Percentiles rank a stretch among this genome's conserved stretches.
Conservation (phyloP, 805 yeast species). For the Kodamaea restingae region DNA sequence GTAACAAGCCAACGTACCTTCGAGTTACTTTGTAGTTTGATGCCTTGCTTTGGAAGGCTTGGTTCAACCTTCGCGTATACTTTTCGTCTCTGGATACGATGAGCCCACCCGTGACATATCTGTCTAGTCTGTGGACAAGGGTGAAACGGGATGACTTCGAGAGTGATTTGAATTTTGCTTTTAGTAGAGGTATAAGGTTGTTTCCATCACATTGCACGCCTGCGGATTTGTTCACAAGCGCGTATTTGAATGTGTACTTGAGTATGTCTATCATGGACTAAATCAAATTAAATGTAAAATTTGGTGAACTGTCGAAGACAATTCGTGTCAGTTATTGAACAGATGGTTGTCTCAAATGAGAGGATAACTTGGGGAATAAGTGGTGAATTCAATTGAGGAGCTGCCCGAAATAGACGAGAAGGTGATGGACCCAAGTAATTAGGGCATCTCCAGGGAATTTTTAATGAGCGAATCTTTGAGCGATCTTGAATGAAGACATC, state of each 20-base stretch:
- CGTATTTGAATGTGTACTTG: slow-evolving; percentile 16
- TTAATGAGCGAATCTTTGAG: too few relatives aligned
- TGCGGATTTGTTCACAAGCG: slow-evolving; percentile 20
- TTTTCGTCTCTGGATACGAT: slow-evolving; percentile 17
- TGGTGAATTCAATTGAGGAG: too few relatives aligned
- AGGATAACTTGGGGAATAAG: too few relatives aligned
- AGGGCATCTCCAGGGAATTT: too few relatives aligned
- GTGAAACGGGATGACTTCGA: slow-evolving; percentile 11
- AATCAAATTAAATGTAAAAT: not conserved
- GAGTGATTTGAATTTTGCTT: slow-evolving; percentile 10
- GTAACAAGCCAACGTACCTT: slow-evolving; percentile 18
- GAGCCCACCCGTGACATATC: slow-evolving; percentile 23
- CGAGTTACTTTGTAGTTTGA: slow-evolving; percentile 8
- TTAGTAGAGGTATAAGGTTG: slow-evolving; percentile 14
- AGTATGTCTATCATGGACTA: slow-evolving; percentile 11
- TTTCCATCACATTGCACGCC: slow-evolving; percentile 17
- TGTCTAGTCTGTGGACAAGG: slow-evolving; percentile 20
- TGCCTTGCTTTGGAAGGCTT: slow-evolving; percentile 1
- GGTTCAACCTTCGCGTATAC: slow-evolving; percentile 12
- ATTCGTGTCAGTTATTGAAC: too few relatives aligned
- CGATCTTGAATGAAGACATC: too few relatives aligned
- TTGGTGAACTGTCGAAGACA: not conserved
- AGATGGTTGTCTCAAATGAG: too few relatives aligned
- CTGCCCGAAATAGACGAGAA: too few relatives aligned
- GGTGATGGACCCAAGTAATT: too few relatives aligned